Evolutionary conservation across 805 yeast genomes (phyloP), one percentile per base, ranked within the genome.

Genomic region (Teunomyces tritomae): DNA sequence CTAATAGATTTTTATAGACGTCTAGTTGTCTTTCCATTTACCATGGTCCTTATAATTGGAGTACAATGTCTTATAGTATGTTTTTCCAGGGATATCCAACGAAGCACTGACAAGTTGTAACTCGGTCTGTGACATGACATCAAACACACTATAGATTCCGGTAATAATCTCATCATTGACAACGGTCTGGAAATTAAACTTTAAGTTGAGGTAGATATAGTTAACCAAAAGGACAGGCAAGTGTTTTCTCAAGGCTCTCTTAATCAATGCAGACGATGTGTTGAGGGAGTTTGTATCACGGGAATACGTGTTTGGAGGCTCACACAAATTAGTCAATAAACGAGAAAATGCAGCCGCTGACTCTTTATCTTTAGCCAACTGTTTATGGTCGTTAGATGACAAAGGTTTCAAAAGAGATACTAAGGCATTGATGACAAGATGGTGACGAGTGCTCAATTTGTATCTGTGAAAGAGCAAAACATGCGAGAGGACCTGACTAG

Each of bases 21-120:
- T 42, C 37, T 28, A 42, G 45, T 75, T 77, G 51, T 82, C 89
- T 49, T 70, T 80, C 97, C 97, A 91, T 64, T 86, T 87, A 43
- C 96, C 97, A 50, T 74, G 76, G 59, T 77, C 83, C 61, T 79
- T 81, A 68, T 89, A 92, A 52, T 85, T 88, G 6, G 80, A 79
- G 57, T 87, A 89, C 35, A 91, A 58, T 0, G 79, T 71, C 58
- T 77, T 83, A 72, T 83, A 85, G 56, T 84, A 81, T 1, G 82
- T 74, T 55, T 88, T 79, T 3, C 94, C 86, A 34, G 87, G 79
- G 17, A 69, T 61, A 55, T 92, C 96, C 56, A 90, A 66, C 5
- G 84, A 76, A 3, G 83, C 74, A 58, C 80, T 87, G 16, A 85
- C 76, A 29, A 82, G 62, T 44, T 74, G 77, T 46, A 90, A 65